Evolutionary conservation across 345 rosid species (phyloP).

Genomic region (Geranium rotundifolium): DNA sequence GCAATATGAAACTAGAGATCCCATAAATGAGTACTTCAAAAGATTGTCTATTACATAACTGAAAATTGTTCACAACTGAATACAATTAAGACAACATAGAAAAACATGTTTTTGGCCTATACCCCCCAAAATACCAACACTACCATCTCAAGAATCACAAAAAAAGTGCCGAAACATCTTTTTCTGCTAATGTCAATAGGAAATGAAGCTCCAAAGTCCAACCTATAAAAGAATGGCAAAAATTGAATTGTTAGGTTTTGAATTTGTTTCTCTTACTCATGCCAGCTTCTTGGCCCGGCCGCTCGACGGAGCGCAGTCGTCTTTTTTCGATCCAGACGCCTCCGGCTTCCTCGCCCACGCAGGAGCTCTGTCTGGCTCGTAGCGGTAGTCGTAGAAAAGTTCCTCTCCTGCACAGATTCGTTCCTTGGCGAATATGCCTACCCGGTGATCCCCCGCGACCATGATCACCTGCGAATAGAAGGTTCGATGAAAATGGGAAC

Average conservation of each 20-base stretch:
- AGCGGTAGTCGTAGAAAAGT: constrained; percentile 86
- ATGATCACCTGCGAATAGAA: constrained; percentile 57
- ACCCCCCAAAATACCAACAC: background rate
- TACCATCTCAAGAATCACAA: background rate
- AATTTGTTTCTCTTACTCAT: constrained; percentile 20
- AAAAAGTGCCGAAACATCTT: background rate
- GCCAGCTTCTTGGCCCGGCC: constrained; percentile 98
- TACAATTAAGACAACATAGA: background rate
- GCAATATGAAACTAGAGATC: background rate
- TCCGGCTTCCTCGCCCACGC: constrained; percentile 98
- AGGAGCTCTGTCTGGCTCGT: constrained; percentile 96
- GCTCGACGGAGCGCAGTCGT: constrained; percentile 60
- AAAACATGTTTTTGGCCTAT: too few species aligned
- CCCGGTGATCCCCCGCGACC: constrained; percentile 96
- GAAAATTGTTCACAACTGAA: background rate
- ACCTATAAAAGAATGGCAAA: constrained; percentile 32
- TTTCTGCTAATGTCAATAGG: too few species aligned
- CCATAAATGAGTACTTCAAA: background rate
- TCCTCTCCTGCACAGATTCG: constrained; percentile 84
- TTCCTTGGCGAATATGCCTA: constrained; percentile 94
- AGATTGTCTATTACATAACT: background rate
- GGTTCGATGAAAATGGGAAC: background rate
- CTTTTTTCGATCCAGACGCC: constrained; percentile 73
- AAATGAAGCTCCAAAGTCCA: background rate
- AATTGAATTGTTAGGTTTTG: constrained; percentile 6